phyloP scores from a whole-genome alignment of 441 rosid genomes.

The Isatis lusitanica region DNA sequence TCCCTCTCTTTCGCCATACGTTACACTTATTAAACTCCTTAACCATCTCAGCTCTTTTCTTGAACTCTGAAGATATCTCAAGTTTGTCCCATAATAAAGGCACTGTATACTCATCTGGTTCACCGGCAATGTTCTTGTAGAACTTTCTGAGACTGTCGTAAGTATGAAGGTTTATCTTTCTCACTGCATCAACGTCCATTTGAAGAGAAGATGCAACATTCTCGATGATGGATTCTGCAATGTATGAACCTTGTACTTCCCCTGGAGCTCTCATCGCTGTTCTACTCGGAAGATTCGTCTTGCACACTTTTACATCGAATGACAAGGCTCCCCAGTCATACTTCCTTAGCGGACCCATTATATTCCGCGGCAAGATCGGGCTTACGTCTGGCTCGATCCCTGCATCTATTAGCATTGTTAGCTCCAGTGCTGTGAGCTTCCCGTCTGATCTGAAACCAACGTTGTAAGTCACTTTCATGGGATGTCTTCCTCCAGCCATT shows the following conservation, averaged over 20 bases:
- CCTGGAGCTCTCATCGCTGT: constrained; percentile 88
- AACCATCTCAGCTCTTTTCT: constrained; percentile 43
- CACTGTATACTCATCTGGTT: constrained; percentile 62
- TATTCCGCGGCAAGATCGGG: constrained; percentile 47
- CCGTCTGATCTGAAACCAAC: constrained; percentile 84
- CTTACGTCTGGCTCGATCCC: constrained; percentile 63
- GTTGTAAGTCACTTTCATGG: constrained; percentile 77
- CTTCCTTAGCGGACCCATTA: constrained; percentile 48
- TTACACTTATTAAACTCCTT: constrained; percentile 57
- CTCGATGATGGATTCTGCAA: constrained; percentile 82
- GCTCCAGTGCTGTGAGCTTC: constrained; percentile 71
- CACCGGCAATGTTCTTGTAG: constrained; percentile 48
- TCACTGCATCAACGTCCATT: constrained; percentile 58
- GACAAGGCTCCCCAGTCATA: constrained; percentile 86
- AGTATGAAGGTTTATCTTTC: constrained; percentile 66
- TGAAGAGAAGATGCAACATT: constrained; percentile 74
- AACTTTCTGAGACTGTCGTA: constrained; percentile 56
- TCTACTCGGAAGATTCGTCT: constrained; percentile 69
- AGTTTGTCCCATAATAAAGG: constrained; percentile 69
- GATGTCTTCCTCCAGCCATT: constrained; percentile 93
- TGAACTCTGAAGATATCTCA: constrained; percentile 50
- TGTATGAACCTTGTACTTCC: constrained; percentile 81
- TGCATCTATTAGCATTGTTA: constrained; percentile 59
- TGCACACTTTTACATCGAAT: constrained; percentile 79
- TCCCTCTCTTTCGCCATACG: constrained; percentile 70